Percentiles rank a stretch among this genome's conserved stretches.
Conservation (phyloP, 148 eudicot genomes). For the Polygonum aviculare region DNA sequence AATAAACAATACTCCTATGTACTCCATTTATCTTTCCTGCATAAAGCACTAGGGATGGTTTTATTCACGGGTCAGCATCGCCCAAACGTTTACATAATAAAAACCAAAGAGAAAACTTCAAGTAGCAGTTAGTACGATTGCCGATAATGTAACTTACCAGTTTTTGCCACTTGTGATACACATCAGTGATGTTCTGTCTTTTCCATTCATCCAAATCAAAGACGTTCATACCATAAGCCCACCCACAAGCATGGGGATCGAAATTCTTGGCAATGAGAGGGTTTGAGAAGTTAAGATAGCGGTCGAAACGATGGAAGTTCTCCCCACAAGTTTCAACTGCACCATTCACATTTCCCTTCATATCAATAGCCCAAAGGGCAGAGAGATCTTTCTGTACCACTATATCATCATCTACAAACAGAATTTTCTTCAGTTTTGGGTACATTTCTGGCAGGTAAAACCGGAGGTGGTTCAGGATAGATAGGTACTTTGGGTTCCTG, state of each 20-base stretch:
- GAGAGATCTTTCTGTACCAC: constrained; percentile 79
- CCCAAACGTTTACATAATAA: not conserved
- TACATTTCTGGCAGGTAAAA: constrained; percentile 88
- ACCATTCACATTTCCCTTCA: constrained; percentile 79
- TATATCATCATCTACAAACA: constrained; percentile 82
- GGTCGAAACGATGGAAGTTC: constrained; percentile 79
- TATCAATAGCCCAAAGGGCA: constrained; percentile 68
- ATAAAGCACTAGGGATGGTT: not conserved
- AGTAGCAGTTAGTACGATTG: not conserved
- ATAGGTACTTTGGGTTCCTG: constrained; percentile 80
- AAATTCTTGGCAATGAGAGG: constrained; percentile 67
- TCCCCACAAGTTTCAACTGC: constrained; percentile 86
- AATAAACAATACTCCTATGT: not conserved
- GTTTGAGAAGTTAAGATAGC: constrained; percentile 78
- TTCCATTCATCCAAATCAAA: constrained; percentile 85
- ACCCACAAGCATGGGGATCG: constrained; percentile 86
- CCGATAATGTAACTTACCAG: constrained; percentile 34
- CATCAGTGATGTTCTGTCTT: constrained; percentile 79
- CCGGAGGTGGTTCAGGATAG: constrained; percentile 81
- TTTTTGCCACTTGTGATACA: constrained; percentile 83
- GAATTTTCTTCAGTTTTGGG: constrained; percentile 68
- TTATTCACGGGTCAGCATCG: not conserved
- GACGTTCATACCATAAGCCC: constrained; percentile 90
- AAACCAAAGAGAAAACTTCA: not conserved
- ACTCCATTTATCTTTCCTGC: not conserved